Percentiles rank a stretch among this genome's conserved stretches.
Evolutionary conservation across 164 flowering plant species (phyloP).

Genomic region (Sextonia rubra): DNA sequence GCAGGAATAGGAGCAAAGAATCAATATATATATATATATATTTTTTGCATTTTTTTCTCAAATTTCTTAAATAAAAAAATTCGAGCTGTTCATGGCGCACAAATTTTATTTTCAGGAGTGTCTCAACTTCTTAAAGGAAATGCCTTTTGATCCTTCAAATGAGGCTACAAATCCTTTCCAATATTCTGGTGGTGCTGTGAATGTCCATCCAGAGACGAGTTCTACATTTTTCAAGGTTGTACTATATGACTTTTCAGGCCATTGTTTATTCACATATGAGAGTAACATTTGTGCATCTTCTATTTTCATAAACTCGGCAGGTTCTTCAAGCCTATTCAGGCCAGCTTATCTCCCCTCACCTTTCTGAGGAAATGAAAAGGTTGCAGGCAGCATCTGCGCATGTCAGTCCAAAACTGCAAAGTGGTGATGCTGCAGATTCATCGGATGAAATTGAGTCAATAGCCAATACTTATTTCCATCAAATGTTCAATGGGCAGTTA

Average conservation of each 20-base stretch:
- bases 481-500: slow-evolving; percentile 75
- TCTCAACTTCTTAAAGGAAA: slow-evolving; percentile 68
- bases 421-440: slow-evolving; percentile 51
- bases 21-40: too few relatives aligned
- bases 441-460: slow-evolving; percentile 78
- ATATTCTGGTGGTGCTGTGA: slow-evolving; percentile 42
- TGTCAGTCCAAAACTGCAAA: slow-evolving; percentile 47
- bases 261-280: not conserved
- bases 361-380: slow-evolving; percentile 65
- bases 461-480: slow-evolving; percentile 81
- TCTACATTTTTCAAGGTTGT: slow-evolving; percentile 64
- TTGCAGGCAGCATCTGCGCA: slow-evolving; percentile 37
- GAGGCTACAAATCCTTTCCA: slow-evolving; percentile 51
- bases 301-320: slow-evolving; percentile 28
- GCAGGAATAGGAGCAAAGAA: not conserved
- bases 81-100: slow-evolving; percentile 2
- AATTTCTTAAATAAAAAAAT: not conserved
- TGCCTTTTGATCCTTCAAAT: slow-evolving; percentile 34
- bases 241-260: not conserved
- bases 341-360: slow-evolving; percentile 38
- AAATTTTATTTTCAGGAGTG: slow-evolving; percentile 57
- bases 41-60: slow-evolving; percentile 1
- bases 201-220: slow-evolving; percentile 47
- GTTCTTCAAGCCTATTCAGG: slow-evolving; percentile 63
- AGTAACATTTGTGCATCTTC: not conserved